Evolutionary conservation across 1,139 yeast genomes (phyloP).

Genomic region (Hemisphaericaspora xylanilytica): DNA sequence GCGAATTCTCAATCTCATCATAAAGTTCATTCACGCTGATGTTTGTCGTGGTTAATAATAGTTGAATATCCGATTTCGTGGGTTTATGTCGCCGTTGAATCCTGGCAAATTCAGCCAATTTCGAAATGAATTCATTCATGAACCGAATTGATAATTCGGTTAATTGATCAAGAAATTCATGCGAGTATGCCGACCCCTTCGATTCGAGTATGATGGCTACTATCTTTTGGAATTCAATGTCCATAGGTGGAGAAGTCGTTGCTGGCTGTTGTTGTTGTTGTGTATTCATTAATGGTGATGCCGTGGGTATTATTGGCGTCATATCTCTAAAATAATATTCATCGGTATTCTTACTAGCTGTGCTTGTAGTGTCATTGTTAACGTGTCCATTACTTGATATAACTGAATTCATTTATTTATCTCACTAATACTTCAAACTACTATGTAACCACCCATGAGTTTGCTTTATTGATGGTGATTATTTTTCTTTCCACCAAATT

Average conservation of each 20-base stretch:
- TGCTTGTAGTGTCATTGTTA: neutral
- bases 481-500: neutral
- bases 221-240: conserved; percentile 33
- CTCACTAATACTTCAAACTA: neutral
- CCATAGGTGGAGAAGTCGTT: conserved; percentile 26
- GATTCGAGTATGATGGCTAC: conserved; percentile 37
- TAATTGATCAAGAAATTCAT: conserved; percentile 46
- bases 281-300: neutral
- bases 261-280: neutral
- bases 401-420: conserved; percentile 2
- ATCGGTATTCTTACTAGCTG: no score
- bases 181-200: conserved; percentile 34
- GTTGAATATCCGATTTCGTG: conserved; percentile 53
- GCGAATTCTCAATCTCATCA: conserved; percentile 28
- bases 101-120: conserved; percentile 54
- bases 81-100: conserved; percentile 69
- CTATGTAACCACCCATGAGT: neutral
- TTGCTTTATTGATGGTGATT: neutral
- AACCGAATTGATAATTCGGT: conserved; percentile 49
- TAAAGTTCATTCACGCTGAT: conserved; percentile 47
- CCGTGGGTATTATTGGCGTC: neutral
- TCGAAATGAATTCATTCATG: conserved; percentile 45
- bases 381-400: conserved; percentile 1
- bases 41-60: conserved; percentile 46
- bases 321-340: neutral